Evolutionary conservation across 768 basidiomycete species (phyloP).

Genomic region (Zangia roseola): DNA sequence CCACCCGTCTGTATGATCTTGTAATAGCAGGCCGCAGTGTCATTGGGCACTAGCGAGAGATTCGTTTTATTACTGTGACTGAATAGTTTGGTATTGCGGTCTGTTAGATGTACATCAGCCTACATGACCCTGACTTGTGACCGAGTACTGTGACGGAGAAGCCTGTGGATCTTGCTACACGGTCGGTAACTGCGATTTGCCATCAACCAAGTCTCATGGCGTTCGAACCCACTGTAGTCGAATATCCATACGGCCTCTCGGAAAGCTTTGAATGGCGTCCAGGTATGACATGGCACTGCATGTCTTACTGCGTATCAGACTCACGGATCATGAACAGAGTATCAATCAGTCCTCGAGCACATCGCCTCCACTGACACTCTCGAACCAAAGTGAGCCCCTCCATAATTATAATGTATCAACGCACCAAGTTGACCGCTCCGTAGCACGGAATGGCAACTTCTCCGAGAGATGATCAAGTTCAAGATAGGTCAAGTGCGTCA

Average conservation of each 20-base stretch:
- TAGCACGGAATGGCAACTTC: conserved; percentile 67
- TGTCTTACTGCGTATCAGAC: background rate
- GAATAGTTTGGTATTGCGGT: no score
- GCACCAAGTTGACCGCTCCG: conserved; percentile 10
- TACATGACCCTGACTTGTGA: no score
- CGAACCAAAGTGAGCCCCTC: conserved; percentile 44
- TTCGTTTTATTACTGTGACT: no score
- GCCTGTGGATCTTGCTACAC: no score
- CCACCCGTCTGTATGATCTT: no score
- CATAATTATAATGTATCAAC: background rate
- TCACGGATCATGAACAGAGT: conserved; percentile 40
- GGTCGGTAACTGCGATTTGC: background rate
- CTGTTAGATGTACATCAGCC: no score
- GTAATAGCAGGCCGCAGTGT: no score
- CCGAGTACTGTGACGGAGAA: no score
- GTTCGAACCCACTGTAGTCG: conserved; percentile 7
- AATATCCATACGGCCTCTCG: conserved; percentile 10
- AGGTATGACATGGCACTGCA: conserved; percentile 37
- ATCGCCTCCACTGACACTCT: conserved; percentile 65
- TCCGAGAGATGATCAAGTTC: conserved; percentile 71
- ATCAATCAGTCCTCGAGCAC: conserved; percentile 55
- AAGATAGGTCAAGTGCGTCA: conserved; percentile 61
- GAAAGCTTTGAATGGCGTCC: conserved; percentile 48
- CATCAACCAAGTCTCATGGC: conserved; percentile 12
- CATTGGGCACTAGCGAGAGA: no score